Base-by-base conservation (phyloP, 2,329 filamentous ascomycete species). In the Phoma sp. region DNA sequence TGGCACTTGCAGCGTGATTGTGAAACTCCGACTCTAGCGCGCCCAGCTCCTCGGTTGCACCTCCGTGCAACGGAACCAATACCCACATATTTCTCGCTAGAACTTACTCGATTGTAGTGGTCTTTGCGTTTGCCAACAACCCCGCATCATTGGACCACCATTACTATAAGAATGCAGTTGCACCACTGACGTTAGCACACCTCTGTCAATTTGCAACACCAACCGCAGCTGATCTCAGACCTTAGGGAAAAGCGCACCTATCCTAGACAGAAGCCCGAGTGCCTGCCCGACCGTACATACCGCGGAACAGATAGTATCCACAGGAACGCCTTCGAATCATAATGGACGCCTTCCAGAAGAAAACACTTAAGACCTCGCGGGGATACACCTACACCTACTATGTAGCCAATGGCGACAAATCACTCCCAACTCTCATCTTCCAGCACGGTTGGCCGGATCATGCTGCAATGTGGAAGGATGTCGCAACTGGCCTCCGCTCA, bases 371-470 rank as follows among this genome's bases (percentile, higher is more conserved):
- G 25, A 66, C 64, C 34, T 64, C 64, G 1, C 57, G 65, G 21
- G 64, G 64, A 11, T 63, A 61, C 45, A 69, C 63, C 9, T 72
- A 72, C 43, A 67, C 62, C 10, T 72, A 71, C 60, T 72, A 69
- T 47, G 56, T 57, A 7, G 48, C 50, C 5, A 40, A 59, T 7
- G 65, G 63, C 30, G 53, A 63, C 43, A 55, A 54, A 5, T 61
- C 65, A 5, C 56, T 62, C 0, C 67, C 68, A 7, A 59, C 66
- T 7, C 59, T 72, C 12, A 40, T 72, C 47, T 61, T 72, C 48
- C 83, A 78, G 15, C 82, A 84, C 66, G 82, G 82, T 52, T 84
- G 77, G 61, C 81, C 82, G 5, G 80, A 82, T 57, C 67, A 73
- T 32, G 77, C 80, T 0, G 67, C 69, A 2, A 67, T 81, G 21